Percentiles rank a stretch among this genome's conserved stretches.
phyloP scores from a whole-genome alignment of 306 rosid species.

The Elaeagnus macrophylla region DNA sequence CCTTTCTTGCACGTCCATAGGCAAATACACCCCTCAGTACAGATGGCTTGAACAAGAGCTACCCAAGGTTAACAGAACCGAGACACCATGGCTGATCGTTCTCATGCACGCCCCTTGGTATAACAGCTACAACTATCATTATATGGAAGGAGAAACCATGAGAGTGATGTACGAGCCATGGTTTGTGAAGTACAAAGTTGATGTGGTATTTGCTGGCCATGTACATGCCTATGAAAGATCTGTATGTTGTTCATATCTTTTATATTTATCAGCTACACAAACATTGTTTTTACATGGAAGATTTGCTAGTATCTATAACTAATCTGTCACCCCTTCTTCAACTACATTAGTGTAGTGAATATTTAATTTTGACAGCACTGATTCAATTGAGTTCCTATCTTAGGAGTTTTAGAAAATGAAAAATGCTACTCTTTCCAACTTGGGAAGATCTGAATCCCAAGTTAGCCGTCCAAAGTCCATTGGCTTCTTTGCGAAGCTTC shows the following conservation, averaged over 20 bases:
- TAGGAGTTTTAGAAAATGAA: too few species aligned
- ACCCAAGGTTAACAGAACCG: slow-evolving; percentile 40
- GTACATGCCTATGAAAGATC: slow-evolving; percentile 93
- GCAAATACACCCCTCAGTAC: slow-evolving; percentile 49
- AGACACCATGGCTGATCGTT: slow-evolving; percentile 55
- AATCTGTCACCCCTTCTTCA: background rate
- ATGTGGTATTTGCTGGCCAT: slow-evolving; percentile 77
- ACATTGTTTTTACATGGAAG: background rate
- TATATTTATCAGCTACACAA: background rate
- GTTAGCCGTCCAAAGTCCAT: too few species aligned
- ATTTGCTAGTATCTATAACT: background rate
- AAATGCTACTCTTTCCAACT: too few species aligned
- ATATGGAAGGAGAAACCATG: slow-evolving; percentile 84
- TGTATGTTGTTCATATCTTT: slow-evolving; percentile 28
- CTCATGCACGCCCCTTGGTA: slow-evolving; percentile 49
- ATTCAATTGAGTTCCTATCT: background rate
- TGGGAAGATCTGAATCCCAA: too few species aligned
- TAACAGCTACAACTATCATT: slow-evolving; percentile 51
- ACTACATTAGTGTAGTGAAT: background rate
- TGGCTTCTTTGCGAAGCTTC: too few species aligned
- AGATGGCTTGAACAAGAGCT: slow-evolving; percentile 35
- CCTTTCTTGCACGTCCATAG: slow-evolving; percentile 9
- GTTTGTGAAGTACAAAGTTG: slow-evolving; percentile 72
- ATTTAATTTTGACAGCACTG: background rate
- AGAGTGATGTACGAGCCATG: slow-evolving; percentile 65